These are phyloP conservation scores for Diaporthe destruens DNA, from an alignment of 2,329 filamentous ascomycete genomes.

Conservation along the genomic window DNA sequence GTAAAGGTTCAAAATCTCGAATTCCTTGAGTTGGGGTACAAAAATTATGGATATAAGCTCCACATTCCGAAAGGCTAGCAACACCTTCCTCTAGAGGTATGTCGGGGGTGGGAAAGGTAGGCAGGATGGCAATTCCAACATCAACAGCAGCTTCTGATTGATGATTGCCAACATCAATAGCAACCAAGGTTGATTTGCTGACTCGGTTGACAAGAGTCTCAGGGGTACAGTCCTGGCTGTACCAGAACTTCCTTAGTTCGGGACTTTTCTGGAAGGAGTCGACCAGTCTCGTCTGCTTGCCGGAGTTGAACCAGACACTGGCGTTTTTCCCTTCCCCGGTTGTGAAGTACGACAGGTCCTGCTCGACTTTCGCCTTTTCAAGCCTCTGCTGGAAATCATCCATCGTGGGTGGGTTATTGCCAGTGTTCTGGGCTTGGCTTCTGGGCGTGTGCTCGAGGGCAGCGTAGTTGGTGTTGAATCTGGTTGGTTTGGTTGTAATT, in stretches of 20 bases:
- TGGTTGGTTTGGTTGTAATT: neutral
- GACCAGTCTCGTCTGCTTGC: neutral
- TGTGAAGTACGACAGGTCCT: neutral
- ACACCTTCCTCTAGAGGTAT: conserved; percentile 3
- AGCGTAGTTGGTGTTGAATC: neutral
- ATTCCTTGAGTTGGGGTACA: conserved; percentile 15
- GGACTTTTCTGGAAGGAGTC: neutral
- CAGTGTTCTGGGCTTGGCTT: neutral
- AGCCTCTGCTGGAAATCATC: neutral
- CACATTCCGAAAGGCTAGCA: neutral
- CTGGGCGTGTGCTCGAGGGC: neutral
- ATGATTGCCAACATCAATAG: conserved; percentile 15
- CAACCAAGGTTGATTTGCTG: conserved; percentile 15
- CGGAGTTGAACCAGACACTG: neutral
- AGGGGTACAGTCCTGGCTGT: conserved; percentile 14
- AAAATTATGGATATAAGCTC: conserved; percentile 14
- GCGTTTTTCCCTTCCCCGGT: neutral
- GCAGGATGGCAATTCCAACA: conserved; percentile 7
- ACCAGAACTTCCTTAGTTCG: neutral
- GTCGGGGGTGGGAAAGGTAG: neutral
- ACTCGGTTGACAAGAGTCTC: conserved; percentile 19
- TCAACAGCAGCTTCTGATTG: conserved; percentile 2
- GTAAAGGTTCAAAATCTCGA: neutral
- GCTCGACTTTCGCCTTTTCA: neutral
- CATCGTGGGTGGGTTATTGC: neutral